Base-by-base conservation (phyloP, 2,329 filamentous ascomycete genomes). In the Capronia epimyces region DNA sequence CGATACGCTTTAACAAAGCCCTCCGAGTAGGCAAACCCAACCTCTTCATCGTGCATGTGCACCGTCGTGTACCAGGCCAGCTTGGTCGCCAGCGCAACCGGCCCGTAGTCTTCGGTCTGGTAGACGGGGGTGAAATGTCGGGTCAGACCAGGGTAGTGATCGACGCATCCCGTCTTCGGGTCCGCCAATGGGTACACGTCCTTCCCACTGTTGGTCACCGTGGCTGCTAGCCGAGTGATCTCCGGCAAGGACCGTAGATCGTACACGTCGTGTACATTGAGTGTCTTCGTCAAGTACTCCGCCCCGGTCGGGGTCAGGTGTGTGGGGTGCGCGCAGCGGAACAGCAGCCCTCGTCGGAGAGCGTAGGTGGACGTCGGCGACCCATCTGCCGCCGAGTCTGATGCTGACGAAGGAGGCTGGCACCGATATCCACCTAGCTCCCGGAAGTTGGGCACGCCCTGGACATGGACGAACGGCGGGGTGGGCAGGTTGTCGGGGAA, bases 281-380 rank as follows among this genome's bases (percentile, higher is more conserved):
- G 70, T 3, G 65, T 59, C 24, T 71, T 45, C 50, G 62, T 72
- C 52, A 87, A 71, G 37, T 69, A 72, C 6, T 67, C 62, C 5
- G 79, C 67, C 13, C 82, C 82, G 20, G 73, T 68, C 21, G 73
- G 65, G 1, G 79, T 80, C 32, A 84, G 69, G 50, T 69, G 69
- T 15, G 77, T 79, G 13, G 84, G 80, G 58, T 88, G 84, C 1
- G 83, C 86, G 43, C 81, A 82, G 50, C 87, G 82, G 68, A 80
- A 90, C 50, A 86, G 69, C 24, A 82, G 62, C 25, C 75, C 73
- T 18, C 69, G 69, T 21, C 77, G 75, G 53, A 86, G 34, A n/a
- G 49, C 49, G 40, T 53, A 60, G 18, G 34, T 37, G 5, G 34
- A 20, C 1, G 49, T 46, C 16, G 50, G 49, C 3, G 50, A 37